Conservation (phyloP, 2,329 filamentous ascomycete species). For the Colletotrichum godetiae region DNA sequence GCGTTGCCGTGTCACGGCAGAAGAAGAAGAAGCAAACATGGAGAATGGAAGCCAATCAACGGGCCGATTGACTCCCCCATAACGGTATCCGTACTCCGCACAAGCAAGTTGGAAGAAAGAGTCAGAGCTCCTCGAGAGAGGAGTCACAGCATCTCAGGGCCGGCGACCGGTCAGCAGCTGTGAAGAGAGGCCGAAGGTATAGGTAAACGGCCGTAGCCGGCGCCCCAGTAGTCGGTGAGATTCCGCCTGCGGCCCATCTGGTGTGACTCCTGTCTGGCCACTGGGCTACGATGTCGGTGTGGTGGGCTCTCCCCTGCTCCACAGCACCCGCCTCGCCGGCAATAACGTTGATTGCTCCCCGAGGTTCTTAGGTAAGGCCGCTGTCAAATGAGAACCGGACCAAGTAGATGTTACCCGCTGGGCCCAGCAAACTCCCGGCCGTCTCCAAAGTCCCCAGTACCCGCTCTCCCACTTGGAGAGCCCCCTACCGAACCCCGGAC, state of each 20-base stretch:
- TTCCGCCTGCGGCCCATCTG: slow-evolving; percentile 22
- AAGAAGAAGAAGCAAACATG: neutral
- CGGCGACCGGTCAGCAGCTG: slow-evolving; percentile 12
- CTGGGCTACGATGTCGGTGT: slow-evolving; percentile 23
- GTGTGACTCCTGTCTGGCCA: slow-evolving; percentile 24
- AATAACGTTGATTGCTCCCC: slow-evolving; percentile 35
- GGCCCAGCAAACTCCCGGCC: slow-evolving; percentile 18
- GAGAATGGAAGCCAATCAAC: neutral
- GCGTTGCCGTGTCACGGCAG: slow-evolving; percentile 21
- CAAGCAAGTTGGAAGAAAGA: neutral
- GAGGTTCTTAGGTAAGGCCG: slow-evolving; percentile 34
- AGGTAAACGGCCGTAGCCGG: slow-evolving; percentile 30
- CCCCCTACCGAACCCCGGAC: slow-evolving; percentile 33
- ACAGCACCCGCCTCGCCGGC: slow-evolving; percentile 30
- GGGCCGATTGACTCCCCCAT: neutral
- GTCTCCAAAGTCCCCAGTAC: slow-evolving; percentile 36
- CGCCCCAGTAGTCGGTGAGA: slow-evolving; percentile 28
- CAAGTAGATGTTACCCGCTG: slow-evolving; percentile 31
- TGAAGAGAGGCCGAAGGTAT: slow-evolving; percentile 9
- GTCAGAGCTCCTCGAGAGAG: neutral
- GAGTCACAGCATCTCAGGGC: slow-evolving; percentile 18
- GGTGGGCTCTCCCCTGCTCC: slow-evolving; percentile 10
- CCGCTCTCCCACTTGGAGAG: slow-evolving; percentile 26
- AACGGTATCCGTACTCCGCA: neutral
- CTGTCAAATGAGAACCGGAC: slow-evolving; percentile 26